Conservation (phyloP, 495 filamentous ascomycete species). For the Tuber aestivum region DNA sequence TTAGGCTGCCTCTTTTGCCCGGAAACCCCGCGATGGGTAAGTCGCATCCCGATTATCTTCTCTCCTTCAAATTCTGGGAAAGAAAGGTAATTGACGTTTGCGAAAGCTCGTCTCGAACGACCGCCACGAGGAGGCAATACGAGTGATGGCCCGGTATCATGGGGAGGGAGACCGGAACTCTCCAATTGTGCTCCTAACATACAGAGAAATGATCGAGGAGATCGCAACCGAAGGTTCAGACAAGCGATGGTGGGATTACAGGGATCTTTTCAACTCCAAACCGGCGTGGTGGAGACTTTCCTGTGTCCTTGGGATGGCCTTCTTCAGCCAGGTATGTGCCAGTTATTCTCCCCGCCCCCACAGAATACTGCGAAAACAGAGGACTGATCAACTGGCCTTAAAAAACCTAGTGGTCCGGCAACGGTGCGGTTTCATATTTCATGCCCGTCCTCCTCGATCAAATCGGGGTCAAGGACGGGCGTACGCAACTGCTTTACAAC, state of each 20-base stretch:
- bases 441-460: slow-evolving; percentile 52
- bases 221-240: slow-evolving; percentile 57
- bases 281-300: slow-evolving; percentile 48
- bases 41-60: background rate
- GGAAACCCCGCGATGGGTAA: slow-evolving; percentile 44
- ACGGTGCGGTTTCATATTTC: slow-evolving; percentile 55
- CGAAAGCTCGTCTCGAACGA: slow-evolving; percentile 47
- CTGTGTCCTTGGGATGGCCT: slow-evolving; percentile 52
- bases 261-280: slow-evolving; percentile 54
- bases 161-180: slow-evolving; percentile 51
- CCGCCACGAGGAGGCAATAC: slow-evolving; percentile 51
- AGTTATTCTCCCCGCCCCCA: background rate
- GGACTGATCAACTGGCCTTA: slow-evolving; percentile 3
- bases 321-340: slow-evolving; percentile 53
- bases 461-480: slow-evolving; percentile 50
- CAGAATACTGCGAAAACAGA: background rate
- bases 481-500: slow-evolving; percentile 50
- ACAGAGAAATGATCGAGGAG: slow-evolving; percentile 57
- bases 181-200: slow-evolving; percentile 54
- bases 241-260: slow-evolving; percentile 65
- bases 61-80: slow-evolving; percentile 6
- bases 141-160: slow-evolving; percentile 57
- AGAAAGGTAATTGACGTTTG: background rate
- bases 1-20: slow-evolving; percentile 40
- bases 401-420: slow-evolving; percentile 52